phyloP scores from a whole-genome alignment of 1,284 basidiomycete species.

The Cerrena zonata region DNA sequence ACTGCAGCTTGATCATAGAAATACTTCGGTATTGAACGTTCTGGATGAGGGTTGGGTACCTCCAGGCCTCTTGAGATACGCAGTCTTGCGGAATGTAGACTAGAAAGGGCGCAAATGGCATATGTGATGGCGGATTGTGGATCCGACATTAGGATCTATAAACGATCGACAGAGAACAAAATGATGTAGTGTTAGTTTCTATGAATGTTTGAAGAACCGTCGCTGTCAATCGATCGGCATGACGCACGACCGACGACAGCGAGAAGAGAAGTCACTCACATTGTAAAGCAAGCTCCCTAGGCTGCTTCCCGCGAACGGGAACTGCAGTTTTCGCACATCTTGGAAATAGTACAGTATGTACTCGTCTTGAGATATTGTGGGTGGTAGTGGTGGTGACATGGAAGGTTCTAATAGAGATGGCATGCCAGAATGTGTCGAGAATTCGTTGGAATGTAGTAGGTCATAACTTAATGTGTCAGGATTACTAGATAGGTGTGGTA shows the following conservation, averaged over 20 bases:
- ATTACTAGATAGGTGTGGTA: slow-evolving; percentile 13
- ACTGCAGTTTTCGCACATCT: slow-evolving; percentile 55
- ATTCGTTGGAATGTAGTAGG: slow-evolving; percentile 9
- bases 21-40: slow-evolving; percentile 54
- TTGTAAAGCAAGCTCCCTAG: slow-evolving; percentile 56
- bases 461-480: slow-evolving; percentile 14
- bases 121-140: slow-evolving; percentile 63
- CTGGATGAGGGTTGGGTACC: slow-evolving; percentile 45
- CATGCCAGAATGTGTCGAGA: slow-evolving; percentile 6
- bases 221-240: background rate
- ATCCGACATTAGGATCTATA: slow-evolving; percentile 60
- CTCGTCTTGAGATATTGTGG: slow-evolving; percentile 24
- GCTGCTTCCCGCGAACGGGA: slow-evolving; percentile 49
- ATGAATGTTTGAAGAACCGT: slow-evolving; percentile 9
- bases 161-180: too few species aligned
- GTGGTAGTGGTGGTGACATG: slow-evolving; percentile 6
- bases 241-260: too few species aligned
- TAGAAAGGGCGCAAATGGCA: slow-evolving; percentile 69
- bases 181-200: too few species aligned
- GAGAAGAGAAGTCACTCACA: slow-evolving; percentile 39
- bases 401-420: background rate
- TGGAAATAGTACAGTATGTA: slow-evolving; percentile 65
- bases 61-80: slow-evolving; percentile 57
- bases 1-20: slow-evolving; percentile 62
- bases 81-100: slow-evolving; percentile 59